These are phyloP conservation scores for Annona squamosa DNA, from an alignment of 164 flowering plant species.

Conservation along the genomic window DNA sequence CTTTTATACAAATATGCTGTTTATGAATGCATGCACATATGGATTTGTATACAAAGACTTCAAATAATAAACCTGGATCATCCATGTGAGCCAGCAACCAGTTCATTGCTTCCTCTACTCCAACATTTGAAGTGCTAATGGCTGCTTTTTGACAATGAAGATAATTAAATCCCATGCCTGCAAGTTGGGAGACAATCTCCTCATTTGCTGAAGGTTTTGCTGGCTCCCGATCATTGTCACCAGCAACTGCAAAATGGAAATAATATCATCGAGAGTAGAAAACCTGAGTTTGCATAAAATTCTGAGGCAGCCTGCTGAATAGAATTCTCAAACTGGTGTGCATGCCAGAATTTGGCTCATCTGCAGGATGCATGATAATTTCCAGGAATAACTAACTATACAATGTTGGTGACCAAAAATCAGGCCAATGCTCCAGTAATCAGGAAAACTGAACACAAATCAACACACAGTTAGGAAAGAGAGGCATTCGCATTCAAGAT, in stretches of 20 bases:
- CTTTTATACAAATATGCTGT: not conserved
- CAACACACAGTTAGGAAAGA: not conserved
- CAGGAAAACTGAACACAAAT: not conserved
- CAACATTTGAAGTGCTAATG: slow-evolving; percentile 70
- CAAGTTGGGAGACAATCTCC: slow-evolving; percentile 80
- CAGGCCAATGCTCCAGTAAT: not conserved
- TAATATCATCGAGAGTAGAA: not conserved
- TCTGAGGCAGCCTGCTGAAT: not conserved
- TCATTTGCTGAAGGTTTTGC: slow-evolving; percentile 47
- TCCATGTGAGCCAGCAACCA: slow-evolving; percentile 98
- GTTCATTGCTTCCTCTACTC: slow-evolving; percentile 97
- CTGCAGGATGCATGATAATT: not conserved
- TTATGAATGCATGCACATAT: not conserved
- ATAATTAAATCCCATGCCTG: slow-evolving; percentile 76
- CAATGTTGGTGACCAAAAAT: not conserved
- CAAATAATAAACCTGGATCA: slow-evolving; percentile 61
- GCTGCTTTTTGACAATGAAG: slow-evolving; percentile 93
- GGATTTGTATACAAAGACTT: not conserved
- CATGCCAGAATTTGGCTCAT: not conserved
- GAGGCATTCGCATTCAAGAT: not conserved
- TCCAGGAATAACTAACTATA: not conserved
- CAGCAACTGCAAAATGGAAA: slow-evolving; percentile 30
- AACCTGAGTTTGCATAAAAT: not conserved
- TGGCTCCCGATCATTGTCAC: slow-evolving; percentile 27
- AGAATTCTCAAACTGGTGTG: not conserved